These are phyloP conservation scores for Carex sylvatica DNA, from an alignment of 202 grass and related monocot species.

Conservation along the genomic window DNA sequence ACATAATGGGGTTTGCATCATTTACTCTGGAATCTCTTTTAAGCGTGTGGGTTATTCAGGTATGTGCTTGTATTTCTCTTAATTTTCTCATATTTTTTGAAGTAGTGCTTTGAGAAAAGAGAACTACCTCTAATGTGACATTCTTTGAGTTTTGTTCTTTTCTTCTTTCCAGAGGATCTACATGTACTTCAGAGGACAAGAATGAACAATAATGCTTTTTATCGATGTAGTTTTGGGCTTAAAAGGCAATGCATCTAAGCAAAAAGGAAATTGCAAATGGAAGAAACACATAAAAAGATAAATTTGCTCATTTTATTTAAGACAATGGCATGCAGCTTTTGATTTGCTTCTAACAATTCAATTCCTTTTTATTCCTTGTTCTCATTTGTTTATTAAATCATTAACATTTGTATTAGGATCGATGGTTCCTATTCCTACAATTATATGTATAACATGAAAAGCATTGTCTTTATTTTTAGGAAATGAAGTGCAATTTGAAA, in stretches of 20 bases:
- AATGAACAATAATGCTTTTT: slow-evolving; percentile 36
- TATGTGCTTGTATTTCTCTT: slow-evolving; percentile 24
- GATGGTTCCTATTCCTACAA: not conserved
- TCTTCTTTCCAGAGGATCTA: slow-evolving; percentile 61
- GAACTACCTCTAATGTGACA: not conserved
- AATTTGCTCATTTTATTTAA: slow-evolving; percentile 2
- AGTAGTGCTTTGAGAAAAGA: too few relatives aligned
- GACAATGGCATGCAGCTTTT: not conserved
- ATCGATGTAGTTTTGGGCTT: not conserved
- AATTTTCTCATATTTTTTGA: not conserved
- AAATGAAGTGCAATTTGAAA: not conserved
- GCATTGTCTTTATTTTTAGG: not conserved
- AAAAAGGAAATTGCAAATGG: not conserved
- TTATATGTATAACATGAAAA: not conserved
- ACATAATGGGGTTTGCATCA: slow-evolving; percentile 67
- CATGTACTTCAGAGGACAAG: slow-evolving; percentile 75
- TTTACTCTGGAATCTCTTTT: slow-evolving; percentile 72
- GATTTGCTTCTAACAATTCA: not conserved
- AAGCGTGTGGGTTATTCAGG: slow-evolving; percentile 90
- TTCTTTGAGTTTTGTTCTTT: slow-evolving; percentile 23
- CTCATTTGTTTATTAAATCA: not conserved
- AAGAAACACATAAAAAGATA: not conserved
- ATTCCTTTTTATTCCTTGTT: not conserved
- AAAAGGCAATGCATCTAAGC: not conserved
- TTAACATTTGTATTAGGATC: slow-evolving; percentile 13